Percentiles rank a stretch among this genome's conserved stretches.
Evolutionary conservation across 2,329 filamentous ascomycete species (phyloP).

Genomic region (Pseudogymnoascus sp.): DNA sequence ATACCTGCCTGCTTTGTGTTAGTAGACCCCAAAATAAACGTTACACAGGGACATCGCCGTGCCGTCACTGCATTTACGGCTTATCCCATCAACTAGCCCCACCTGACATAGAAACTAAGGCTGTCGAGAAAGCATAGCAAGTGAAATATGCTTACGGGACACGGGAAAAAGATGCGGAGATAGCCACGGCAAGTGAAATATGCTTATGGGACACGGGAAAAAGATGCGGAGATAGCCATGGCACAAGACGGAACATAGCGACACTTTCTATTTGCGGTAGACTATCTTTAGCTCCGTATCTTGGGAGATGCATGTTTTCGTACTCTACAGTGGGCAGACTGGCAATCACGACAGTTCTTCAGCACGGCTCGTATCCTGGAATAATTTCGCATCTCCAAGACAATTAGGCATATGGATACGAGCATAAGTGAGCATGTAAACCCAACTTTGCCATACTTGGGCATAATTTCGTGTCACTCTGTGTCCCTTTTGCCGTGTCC

Average conservation of each 20-base stretch:
- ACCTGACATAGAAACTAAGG: neutral
- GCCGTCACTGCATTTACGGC: neutral
- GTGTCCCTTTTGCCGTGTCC: neutral
- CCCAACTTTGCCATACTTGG: neutral
- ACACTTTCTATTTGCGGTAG: neutral
- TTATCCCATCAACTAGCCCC: neutral
- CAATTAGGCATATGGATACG: neutral
- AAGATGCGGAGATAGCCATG: too few species aligned
- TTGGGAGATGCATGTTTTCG: neutral
- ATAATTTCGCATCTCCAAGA: neutral
- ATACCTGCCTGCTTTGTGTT: neutral
- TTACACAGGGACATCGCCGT: neutral
- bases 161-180: neutral
- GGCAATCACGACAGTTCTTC: neutral
- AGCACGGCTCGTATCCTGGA: neutral
- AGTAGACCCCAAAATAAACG: neutral
- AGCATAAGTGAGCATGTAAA: neutral
- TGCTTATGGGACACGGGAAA: neutral
- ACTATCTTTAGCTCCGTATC: neutral
- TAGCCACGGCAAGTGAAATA: neutral
- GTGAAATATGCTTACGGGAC: neutral
- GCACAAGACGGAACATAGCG: neutral
- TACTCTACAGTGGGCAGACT: neutral
- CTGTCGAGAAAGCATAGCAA: neutral
- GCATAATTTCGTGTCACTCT: neutral